Evolutionary conservation across 1,284 basidiomycete genomes (phyloP).

Genomic region (Pseudozyma sp.): DNA sequence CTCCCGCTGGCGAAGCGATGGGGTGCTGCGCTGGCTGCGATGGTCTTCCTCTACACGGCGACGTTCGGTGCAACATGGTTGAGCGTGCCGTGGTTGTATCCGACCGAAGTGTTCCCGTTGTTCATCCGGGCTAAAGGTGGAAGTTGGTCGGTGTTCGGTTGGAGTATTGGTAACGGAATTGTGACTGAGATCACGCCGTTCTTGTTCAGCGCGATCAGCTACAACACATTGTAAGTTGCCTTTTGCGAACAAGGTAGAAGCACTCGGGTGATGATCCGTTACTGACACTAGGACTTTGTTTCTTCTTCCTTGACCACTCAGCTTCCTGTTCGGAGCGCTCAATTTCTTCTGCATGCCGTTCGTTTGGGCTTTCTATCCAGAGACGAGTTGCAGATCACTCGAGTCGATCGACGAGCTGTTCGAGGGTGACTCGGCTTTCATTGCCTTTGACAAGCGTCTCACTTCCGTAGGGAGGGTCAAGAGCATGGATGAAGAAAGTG

Average conservation of each 20-base stretch:
- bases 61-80: constrained; percentile 24
- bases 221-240: constrained; percentile 35
- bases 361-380: constrained; percentile 34
- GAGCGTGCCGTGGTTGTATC: constrained; percentile 26
- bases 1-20: constrained; percentile 24
- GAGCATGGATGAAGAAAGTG: neutral
- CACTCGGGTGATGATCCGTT: neutral
- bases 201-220: constrained; percentile 36
- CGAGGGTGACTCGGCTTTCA: constrained; percentile 23
- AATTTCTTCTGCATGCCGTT: constrained; percentile 43
- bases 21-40: constrained; percentile 33
- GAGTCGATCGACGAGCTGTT: constrained; percentile 45
- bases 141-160: constrained; percentile 30
- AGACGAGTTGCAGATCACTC: constrained; percentile 36
- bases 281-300: neutral
- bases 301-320: neutral
- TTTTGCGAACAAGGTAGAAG: neutral
- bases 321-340: constrained; percentile 35
- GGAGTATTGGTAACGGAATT: constrained; percentile 33
- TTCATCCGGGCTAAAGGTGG: constrained; percentile 35
- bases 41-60: constrained; percentile 40
- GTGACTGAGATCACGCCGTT: constrained; percentile 41
- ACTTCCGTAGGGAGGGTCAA: constrained; percentile 9
- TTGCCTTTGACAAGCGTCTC: constrained; percentile 22
- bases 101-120: constrained; percentile 35